Conservation (phyloP, 1,284 basidiomycete genomes). For the Naganishia sp. region DNA sequence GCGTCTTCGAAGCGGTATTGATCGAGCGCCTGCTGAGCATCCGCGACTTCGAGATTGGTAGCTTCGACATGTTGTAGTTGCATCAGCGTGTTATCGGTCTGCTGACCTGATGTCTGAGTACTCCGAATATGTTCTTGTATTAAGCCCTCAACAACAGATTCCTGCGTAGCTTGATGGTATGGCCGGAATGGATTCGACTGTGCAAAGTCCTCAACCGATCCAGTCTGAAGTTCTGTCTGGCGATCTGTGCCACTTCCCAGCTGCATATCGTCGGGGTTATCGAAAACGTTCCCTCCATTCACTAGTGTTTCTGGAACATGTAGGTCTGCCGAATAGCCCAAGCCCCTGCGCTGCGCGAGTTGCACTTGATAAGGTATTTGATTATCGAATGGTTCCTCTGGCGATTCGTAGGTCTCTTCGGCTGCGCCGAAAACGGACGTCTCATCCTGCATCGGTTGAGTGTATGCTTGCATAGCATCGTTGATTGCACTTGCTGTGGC, state of each 20-base stretch:
- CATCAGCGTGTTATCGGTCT: conserved; percentile 8
- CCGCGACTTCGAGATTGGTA: conserved; percentile 11
- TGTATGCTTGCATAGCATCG: conserved; percentile 24
- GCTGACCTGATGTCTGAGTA: background rate
- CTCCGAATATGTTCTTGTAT: conserved; percentile 19
- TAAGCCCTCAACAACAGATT: conserved; percentile 16
- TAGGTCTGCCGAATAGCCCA: conserved; percentile 1
- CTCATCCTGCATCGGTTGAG: conserved; percentile 21
- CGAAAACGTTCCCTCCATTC: conserved; percentile 21
- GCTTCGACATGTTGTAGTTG: conserved; percentile 13
- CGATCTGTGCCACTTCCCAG: background rate
- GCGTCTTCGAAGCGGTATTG: conserved; percentile 25
- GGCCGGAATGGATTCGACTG: conserved; percentile 17
- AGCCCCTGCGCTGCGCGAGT: conserved; percentile 22
- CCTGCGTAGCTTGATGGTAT: conserved; percentile 11
- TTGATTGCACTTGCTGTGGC: conserved; percentile 12
- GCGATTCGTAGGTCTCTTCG: conserved; percentile 27
- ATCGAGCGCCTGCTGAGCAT: conserved; percentile 15
- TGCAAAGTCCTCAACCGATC: background rate
- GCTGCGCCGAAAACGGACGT: conserved; percentile 14
- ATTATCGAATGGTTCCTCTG: conserved; percentile 21
- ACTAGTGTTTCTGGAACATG: conserved; percentile 15
- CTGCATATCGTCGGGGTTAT: conserved; percentile 12
- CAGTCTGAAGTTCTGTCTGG: background rate
- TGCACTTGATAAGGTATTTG: conserved; percentile 34